phyloP scores from a whole-genome alignment of 768 basidiomycete species.

The Pleurotus tuber-regium region DNA sequence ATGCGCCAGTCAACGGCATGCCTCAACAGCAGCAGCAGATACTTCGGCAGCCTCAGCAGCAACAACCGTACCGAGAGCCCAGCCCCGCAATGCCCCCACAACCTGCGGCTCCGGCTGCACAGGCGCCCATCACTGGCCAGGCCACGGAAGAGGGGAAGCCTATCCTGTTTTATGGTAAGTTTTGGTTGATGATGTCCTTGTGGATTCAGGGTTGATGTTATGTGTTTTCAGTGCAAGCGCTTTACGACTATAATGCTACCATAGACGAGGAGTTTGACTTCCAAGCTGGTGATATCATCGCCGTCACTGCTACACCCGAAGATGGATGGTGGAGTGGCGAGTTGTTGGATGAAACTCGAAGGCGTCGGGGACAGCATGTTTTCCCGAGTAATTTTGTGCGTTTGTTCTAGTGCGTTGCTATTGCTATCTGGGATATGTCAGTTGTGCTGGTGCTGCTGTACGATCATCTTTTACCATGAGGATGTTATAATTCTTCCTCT shows the following conservation, averaged over 20 bases:
- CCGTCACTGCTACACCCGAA: conserved; percentile 89
- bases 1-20: conserved; percentile 15
- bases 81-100: conserved; percentile 43
- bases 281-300: conserved; percentile 92
- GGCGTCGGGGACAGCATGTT: conserved; percentile 69
- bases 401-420: conserved; percentile 49
- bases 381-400: conserved; percentile 91
- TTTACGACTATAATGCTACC: conserved; percentile 83
- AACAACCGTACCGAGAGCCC: conserved; percentile 38
- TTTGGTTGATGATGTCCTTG: not conserved
- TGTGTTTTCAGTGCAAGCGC: conserved; percentile 68
- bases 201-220: not conserved
- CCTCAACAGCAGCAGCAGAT: conserved; percentile 26
- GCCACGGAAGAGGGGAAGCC: conserved; percentile 80
- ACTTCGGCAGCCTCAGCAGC: conserved; percentile 30
- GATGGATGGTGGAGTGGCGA: conserved; percentile 99
- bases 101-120: conserved; percentile 48
- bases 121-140: conserved; percentile 49
- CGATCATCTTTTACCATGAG: too few relatives aligned
- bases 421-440: not conserved
- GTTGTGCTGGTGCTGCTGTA: not conserved
- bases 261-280: conserved; percentile 96
- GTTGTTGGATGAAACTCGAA: conserved; percentile 70
- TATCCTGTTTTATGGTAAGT: conserved; percentile 87
- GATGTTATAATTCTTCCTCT: too few relatives aligned